phyloP scores from a whole-genome alignment of 225 moss, liverwort and hornwort species.

The Sphagnum contortum region DNA sequence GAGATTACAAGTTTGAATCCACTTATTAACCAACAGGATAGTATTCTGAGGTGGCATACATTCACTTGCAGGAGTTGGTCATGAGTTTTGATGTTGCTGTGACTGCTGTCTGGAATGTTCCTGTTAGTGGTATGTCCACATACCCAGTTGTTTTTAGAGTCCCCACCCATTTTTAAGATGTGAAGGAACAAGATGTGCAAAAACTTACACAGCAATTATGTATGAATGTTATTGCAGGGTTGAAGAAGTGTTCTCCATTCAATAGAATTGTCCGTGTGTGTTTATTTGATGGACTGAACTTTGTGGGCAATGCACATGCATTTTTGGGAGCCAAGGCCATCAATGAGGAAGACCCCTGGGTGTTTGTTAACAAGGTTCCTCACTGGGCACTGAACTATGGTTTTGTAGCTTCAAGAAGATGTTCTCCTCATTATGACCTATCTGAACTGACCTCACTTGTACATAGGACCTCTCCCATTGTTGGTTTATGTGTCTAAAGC shows the following conservation, averaged over 20 bases:
- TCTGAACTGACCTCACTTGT: background rate
- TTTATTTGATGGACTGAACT: slow-evolving; percentile 27
- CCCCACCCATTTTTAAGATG: background rate
- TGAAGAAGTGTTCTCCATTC: slow-evolving; percentile 13
- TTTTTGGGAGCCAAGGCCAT: slow-evolving; percentile 14
- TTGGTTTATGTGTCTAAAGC: slow-evolving; percentile 1
- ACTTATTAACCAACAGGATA: background rate
- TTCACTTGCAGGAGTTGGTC: slow-evolving; percentile 14
- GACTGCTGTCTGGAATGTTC: slow-evolving; percentile 22
- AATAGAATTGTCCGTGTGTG: slow-evolving; percentile 22
- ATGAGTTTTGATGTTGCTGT: slow-evolving; percentile 23
- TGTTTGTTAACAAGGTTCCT: slow-evolving; percentile 28
- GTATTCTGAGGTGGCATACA: background rate
- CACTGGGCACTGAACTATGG: too few species aligned
- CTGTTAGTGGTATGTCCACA: slow-evolving; percentile 14
- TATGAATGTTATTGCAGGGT: slow-evolving; percentile 3
- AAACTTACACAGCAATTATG: too few species aligned
- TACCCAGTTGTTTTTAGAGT: background rate
- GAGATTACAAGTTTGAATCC: background rate
- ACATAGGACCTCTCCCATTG: background rate
- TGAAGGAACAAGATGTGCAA: too few species aligned
- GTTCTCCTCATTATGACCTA: too few species aligned
- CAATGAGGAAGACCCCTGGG: slow-evolving; percentile 29
- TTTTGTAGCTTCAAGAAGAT: too few species aligned
- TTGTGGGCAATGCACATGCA: slow-evolving; percentile 28